Evolutionary conservation across 768 basidiomycete species (phyloP), one percentile per base, ranked within the genome.

Genomic region (Chiua virens): DNA sequence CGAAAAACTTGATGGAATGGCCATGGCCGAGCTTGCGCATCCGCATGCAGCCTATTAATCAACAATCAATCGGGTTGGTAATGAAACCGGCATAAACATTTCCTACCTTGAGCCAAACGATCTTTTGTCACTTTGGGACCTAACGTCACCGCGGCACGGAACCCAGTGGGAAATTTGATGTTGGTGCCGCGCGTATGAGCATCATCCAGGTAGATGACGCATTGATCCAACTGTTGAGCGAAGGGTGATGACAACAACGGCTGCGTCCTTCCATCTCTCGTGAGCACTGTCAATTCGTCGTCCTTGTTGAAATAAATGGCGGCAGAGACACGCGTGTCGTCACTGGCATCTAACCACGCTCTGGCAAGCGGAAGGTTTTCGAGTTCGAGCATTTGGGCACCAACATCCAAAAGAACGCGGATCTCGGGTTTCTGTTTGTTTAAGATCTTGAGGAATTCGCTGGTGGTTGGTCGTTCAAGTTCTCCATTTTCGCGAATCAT

Each of bases 341-440:
- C n/a, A n/a, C 47, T 62, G 39, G 53, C 47, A 18, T 43, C 32
- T 5, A 82, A 61, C 82, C 81, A 82, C 3, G 56, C 38, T 18
- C 47, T 34, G 3, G 70, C 76, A 5, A 82, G 45, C 22, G 76
- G 64, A 3, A 56, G 30, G 52, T 80, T 82, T 21, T 68, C 61
- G 47, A 79, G 63, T 39, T 82, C 79, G 9, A 82, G 62, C 65
- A 82, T 77, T 53, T 82, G 80, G 0, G 80, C 80, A 4, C 80
- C 81, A 13, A 82, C 79, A 39, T 82, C 80, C 15, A 82, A 61
- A 18, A 82, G 60, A 7, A 82, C 79, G 21, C 69, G 69, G 23
- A 81, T 67, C n/a, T 66, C 60, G 4, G 73, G 74, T 1, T 47
- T 47, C 53, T 77, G 70, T 1, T 49, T n/a, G 11, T 69, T 66